Percentiles rank a stretch among this genome's conserved stretches.
Evolutionary conservation across 139 green algal species (phyloP).

Genomic region (Chlamydomonas schloesseri): DNA sequence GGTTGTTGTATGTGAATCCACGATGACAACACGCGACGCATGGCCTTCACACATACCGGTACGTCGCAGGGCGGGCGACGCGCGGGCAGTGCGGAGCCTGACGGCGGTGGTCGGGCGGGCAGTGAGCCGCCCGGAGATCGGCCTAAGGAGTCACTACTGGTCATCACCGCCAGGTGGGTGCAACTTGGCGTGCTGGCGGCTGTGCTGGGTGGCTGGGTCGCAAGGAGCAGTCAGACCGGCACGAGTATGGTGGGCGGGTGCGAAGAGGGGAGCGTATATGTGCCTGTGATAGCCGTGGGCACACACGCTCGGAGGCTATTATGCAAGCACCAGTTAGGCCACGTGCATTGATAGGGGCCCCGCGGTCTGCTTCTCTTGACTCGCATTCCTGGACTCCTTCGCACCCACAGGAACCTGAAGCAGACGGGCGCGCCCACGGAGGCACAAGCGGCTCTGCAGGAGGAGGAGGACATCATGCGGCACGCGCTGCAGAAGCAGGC

Average conservation of each 20-base stretch:
- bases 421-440: constrained; percentile 71
- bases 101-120: not conserved
- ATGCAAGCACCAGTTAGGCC: no score
- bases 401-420: constrained; percentile 35
- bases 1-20: no score
- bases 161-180: constrained; percentile 64
- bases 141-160: constrained; percentile 80
- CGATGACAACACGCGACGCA: no score
- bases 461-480: constrained; percentile 94
- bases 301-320: no score
- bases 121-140: constrained; percentile 31
- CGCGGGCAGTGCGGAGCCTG: constrained; percentile 11
- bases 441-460: constrained; percentile 73
- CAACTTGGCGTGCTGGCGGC: not conserved
- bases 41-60: not conserved
- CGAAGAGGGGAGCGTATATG: no score
- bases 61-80: not conserved
- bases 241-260: no score
- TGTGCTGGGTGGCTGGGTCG: no score
- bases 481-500: constrained; percentile 89
- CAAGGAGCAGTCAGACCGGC: no score
- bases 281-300: no score
- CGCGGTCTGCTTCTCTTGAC: no score
- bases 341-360: no score
- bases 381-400: no score